Base-by-base conservation (phyloP, 345 rosid species). In the Raphanus sativus region DNA sequence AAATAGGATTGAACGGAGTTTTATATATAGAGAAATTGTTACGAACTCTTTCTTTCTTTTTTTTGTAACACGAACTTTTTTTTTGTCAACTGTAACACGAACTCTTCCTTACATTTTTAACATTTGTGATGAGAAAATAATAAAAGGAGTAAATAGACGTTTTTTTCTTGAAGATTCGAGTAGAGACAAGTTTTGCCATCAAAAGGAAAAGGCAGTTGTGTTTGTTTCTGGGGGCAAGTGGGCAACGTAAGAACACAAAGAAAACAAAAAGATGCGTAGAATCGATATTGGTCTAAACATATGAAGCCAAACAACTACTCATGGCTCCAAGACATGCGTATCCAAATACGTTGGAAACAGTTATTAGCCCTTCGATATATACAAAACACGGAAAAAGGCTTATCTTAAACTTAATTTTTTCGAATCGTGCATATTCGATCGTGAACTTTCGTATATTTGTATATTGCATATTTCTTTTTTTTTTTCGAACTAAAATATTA, bases 221-320 rank as follows among this genome's bases (percentile, higher is more conserved):
- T 73, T 67, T 66, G 69, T 78, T 58, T 45, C 34, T 17, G 77
- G 69, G 56, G 26, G 17, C 40, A 74, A 62, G 77, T 64, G 56
- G 26, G 17, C 40, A 74, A 62, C 62, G 15, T 42, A 28, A 68
- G 30, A 73, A 67, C 81, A 73, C 36, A 34, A 28, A 73, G 77
- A 79, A 68, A 79, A 68, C 82, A 79, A 74, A 79, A 68, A 74
- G 78, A 79, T 79, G 54, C 78, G 66, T 73, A 79, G 70, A 79
- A 74, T 74, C 75, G 74, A 63, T 16, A 74, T 62, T 60, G 63
- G 78, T 74, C 78, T 73, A 79, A 79, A 68, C 82, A 74, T 36
- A 74, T 29, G 78, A 74, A 79, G 82, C 82, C 82, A 79, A 78
- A 67, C 77, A 73, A 61, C 82, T 25, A 73, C 73, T 1, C 48